Base-by-base conservation (phyloP, 768 basidiomycete species). In the Mycena epipterygia region DNA sequence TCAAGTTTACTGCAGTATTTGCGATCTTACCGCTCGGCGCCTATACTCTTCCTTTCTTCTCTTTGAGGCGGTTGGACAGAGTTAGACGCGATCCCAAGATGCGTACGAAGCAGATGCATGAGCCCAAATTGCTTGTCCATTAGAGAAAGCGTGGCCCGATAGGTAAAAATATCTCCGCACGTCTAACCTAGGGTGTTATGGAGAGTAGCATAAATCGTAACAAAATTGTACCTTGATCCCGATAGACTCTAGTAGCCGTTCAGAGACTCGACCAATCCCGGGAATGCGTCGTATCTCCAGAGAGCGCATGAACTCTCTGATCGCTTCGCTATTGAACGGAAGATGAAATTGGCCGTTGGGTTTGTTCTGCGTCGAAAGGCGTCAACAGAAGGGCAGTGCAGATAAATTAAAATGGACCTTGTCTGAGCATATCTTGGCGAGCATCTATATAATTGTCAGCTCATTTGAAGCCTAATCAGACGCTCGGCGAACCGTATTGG, bases 381-480 rank as follows among this genome's bases (percentile, higher is more conserved):
- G 57, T 69, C 51, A 64, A 46, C 25, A 19, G 57, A 29, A 48
- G 23, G 62, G 41, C 64, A 33, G 49, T 30, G 35, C 9, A 32
- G 37, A 49, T 32, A 51, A 39, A 58, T 39, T 55, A 30, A 60
- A 67, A 56, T 12, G 30, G 72, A 92, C 93, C 85, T 93, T 95
- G 80, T 98, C 96, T 32, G 96, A 97, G 78, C 95, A 96, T 37
- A 97, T 97, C 94, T 99, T 99, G 44, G 96, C 95, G 21, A 99
- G 86, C 93, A 96, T 96, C 91, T 95, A 68, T 3, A 48, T 27
- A 68, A 70, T 48, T 66, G 80, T 59, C 74, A 69, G 41, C 70
- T 51, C 41, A 42, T 60, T 56, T 72, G 66, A 69, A 72, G 19
- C n/a, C 70, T 64, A 55, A 44, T 70, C 59, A 72, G 73, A 41